phyloP scores from a whole-genome alignment of 2,329 filamentous ascomycete genomes.

The Calonectria montana region DNA sequence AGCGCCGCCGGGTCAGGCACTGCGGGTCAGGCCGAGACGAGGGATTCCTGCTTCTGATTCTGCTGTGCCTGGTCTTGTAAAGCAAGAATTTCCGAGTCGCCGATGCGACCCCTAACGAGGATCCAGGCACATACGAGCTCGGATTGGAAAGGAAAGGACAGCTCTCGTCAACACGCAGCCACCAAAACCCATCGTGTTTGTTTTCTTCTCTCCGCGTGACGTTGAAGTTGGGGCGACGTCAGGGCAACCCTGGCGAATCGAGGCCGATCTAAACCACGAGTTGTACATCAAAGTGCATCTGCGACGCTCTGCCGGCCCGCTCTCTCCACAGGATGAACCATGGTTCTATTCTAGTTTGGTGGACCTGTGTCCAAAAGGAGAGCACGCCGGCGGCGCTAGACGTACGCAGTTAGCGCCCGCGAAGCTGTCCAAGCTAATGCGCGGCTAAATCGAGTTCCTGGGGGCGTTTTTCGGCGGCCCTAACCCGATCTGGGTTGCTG shows the following conservation, averaged over 20 bases:
- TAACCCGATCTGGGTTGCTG: slow-evolving; percentile 29
- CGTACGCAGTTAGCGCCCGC: not conserved
- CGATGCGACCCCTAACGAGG: not conserved
- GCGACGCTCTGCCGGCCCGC: slow-evolving; percentile 26
- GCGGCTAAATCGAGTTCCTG: not conserved
- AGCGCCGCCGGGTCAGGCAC: slow-evolving; percentile 11
- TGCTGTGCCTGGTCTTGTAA: slow-evolving; percentile 20
- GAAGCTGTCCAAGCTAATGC: not conserved
- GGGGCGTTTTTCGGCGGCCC: slow-evolving; percentile 31
- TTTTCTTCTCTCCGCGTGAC: slow-evolving; percentile 35
- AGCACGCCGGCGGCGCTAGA: slow-evolving; percentile 37
- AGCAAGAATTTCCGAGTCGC: slow-evolving; percentile 28
- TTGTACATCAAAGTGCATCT: slow-evolving; percentile 23
- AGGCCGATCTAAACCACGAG: slow-evolving; percentile 27
- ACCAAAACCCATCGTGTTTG: not conserved
- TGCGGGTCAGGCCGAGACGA: slow-evolving; percentile 15
- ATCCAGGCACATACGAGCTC: not conserved
- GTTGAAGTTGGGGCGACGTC: slow-evolving; percentile 25
- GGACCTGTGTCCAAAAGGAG: slow-evolving; percentile 4
- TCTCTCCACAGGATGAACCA: slow-evolving; percentile 31
- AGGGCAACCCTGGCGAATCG: slow-evolving; percentile 20
- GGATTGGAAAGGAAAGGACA: not conserved
- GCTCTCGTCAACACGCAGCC: not conserved
- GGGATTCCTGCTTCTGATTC: slow-evolving; percentile 12
- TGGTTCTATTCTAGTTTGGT: slow-evolving; percentile 33